Conservation (phyloP, 176 grass and related monocot genomes). For the Hordeum vulgare region DNA sequence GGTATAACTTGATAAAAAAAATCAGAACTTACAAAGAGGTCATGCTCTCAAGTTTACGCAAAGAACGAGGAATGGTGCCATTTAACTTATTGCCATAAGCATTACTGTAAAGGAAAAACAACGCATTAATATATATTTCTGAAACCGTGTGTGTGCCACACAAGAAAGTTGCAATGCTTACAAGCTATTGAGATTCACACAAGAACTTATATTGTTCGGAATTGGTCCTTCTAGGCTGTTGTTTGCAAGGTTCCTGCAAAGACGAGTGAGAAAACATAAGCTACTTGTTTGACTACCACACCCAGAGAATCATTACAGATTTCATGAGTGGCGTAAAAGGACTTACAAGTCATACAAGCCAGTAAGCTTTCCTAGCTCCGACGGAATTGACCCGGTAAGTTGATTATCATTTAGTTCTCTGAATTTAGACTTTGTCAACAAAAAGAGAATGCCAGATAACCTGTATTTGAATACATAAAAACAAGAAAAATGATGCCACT, state of each 20-base stretch:
- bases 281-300: neutral
- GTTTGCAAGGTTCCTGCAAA: conserved; percentile 83
- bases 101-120: conserved; percentile 55
- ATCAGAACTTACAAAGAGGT: conserved; percentile 73
- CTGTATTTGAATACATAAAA: neutral
- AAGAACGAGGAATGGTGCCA: conserved; percentile 79
- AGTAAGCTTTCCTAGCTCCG: conserved; percentile 85
- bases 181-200: conserved; percentile 96
- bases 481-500: neutral
- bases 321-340: neutral
- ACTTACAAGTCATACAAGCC: conserved; percentile 94
- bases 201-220: conserved; percentile 90
- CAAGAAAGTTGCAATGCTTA: conserved; percentile 31
- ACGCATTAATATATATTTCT: neutral
- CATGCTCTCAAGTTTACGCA: conserved; percentile 94
- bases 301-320: neutral
- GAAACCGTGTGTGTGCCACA: neutral
- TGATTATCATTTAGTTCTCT: conserved; percentile 95
- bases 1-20: neutral
- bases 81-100: conserved; percentile 83
- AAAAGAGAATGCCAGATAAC: neutral
- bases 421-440: conserved; percentile 22
- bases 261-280: neutral
- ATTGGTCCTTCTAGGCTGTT: conserved; percentile 85
- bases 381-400: conserved; percentile 72